Base-by-base conservation (phyloP, 257 asterid species). In the Apocynum venetum region DNA sequence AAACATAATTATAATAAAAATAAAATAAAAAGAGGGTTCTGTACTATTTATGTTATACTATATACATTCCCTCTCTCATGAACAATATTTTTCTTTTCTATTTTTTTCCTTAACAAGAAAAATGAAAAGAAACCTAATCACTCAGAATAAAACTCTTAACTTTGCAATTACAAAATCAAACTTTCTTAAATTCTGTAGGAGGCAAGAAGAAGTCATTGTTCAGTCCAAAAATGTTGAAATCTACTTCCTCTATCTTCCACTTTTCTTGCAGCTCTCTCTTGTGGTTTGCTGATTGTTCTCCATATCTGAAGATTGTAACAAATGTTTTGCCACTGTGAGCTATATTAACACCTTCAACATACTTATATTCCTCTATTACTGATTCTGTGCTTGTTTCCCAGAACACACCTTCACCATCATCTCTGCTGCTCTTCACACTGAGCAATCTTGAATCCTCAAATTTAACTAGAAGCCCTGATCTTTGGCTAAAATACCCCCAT, bases 331-430 rank as follows among this genome's bases (percentile, higher is more conserved):
- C 98, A 19, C 91, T 78, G 13, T 94, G 98, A 0, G 97, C 97
- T 0, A 94, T 86, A 65, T 91, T 92, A 38, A 94, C 96, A 1
- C 97, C 97, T 6, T 92, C 98, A 0, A 94, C 96, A 43, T 92
- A 88, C 83, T 84, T 89, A 66, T 94, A 94, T 64, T 93, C 97
- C 31, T 90, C 92, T 63, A 92, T 92, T 1, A 90, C 92, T 0
- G 98, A 87, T 48, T 94, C 98, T 0, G 92, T 88, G 90, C 98
- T 92, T 6, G 98, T 92, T 64, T 94, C 98, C 98, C 98, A 92
- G 80, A 92, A 94, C 0, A 91, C 92, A 0, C 89, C 89, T 48
- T 90, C 98, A 0, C 96, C 93, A 10, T 94, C 97, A 25, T 89
- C 98, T 66, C 96, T 87, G 77, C 85, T 83, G 12, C 96, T 92